These are phyloP conservation scores for Neurospora discreta DNA, from an alignment of 495 filamentous ascomycete species.

Conservation along the genomic window DNA sequence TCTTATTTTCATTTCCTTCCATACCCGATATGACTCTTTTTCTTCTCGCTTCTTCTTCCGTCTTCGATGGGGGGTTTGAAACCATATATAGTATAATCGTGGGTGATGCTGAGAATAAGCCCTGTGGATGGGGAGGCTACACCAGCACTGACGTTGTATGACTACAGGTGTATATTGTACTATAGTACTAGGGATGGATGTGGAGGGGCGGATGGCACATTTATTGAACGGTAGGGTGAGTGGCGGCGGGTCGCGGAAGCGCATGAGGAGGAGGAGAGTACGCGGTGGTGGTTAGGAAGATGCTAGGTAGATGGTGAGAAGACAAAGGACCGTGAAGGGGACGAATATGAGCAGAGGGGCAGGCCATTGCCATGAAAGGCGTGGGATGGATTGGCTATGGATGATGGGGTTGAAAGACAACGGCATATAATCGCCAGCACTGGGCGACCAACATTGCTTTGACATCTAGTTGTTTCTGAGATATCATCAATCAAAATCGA, in stretches of 20 bases:
- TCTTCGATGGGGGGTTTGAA: neutral
- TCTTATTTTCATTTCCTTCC: neutral
- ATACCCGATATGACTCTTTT: neutral
- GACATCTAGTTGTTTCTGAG: neutral
- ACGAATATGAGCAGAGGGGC: neutral
- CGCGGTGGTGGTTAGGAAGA: neutral
- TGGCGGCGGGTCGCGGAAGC: neutral
- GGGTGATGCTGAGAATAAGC: neutral
- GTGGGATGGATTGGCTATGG: neutral
- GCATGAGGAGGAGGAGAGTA: neutral
- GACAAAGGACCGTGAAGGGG: neutral
- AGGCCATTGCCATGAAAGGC: neutral
- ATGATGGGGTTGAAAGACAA: neutral
- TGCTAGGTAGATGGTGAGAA: neutral
- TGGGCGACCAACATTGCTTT: neutral
- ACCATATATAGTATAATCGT: neutral
- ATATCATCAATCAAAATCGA: neutral
- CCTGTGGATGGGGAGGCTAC: neutral
- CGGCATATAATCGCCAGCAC: neutral
- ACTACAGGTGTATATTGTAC: neutral
- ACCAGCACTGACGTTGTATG: neutral
- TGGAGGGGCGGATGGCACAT: neutral
- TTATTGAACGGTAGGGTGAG: neutral
- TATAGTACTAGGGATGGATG: neutral
- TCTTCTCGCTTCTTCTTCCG: neutral